Base-by-base conservation (phyloP, 129 eudicot genomes). In the Ambrosia trifida region DNA sequence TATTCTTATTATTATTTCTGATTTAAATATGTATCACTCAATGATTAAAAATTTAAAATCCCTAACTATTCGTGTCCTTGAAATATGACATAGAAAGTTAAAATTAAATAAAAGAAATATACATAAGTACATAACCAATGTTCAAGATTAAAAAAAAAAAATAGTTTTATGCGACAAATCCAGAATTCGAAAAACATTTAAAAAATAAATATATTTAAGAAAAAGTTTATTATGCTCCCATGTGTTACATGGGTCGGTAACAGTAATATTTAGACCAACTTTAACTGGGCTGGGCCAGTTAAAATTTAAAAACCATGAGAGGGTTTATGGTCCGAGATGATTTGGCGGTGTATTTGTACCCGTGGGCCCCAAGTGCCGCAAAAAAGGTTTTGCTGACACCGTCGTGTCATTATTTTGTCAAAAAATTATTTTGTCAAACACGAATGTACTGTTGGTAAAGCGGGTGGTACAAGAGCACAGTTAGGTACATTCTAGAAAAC, bases 301-400 rank as follows among this genome's bases (percentile, higher is more conserved):
- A 19, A 59, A 67, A 46, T 14, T 52, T 28, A 18, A 68, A 67
- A 46, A n/a, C 73, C 52, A 68, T 38, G 7, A 28, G 28, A 14
- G 54, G 57, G 13, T 18, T 56, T 51, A 53, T 63, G 81, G 81
- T 18, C 18, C 33, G 5, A 0, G 49, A 51, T 70, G 5, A 44
- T 44, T 70, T 41, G 81, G 77, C 81, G 77, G 81, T 78, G 16
- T 24, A 77, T 69, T 16, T 49, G 69, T 61, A 3, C 9, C 12
- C 58, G 28, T 9, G 76, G 81, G 72, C 41, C 81, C 76, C 72
- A 43, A 72, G 1, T 70, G 81, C 72, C 77, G 81, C 81, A 77
- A 77, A 76, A 49, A 31, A 46, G 51, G 31, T 38, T 20, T 74
- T 47, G 4, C 10, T 58, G 4, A 36, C 40, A 56, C 38, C 69